phyloP scores from a whole-genome alignment of 164 flowering plant genomes.

The Liquidambar formosana region DNA sequence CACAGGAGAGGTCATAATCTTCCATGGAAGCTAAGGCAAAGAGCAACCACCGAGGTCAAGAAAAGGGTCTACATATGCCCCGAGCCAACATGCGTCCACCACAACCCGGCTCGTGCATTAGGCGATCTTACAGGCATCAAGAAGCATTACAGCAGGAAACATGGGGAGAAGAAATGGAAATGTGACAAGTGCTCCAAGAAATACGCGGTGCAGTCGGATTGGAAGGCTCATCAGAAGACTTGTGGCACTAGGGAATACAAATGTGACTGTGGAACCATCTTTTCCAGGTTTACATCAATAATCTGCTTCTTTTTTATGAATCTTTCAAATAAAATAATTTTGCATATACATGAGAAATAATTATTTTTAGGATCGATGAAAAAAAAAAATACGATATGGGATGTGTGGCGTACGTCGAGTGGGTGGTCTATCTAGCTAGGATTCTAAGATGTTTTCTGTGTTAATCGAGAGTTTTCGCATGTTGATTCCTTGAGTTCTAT shows the following conservation, averaged over 20 bases:
- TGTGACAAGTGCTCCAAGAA: conserved; percentile 74
- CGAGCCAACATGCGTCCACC: conserved; percentile 64
- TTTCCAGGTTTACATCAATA: conserved; percentile 48
- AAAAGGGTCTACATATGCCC: conserved; percentile 75
- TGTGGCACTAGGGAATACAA: conserved; percentile 71
- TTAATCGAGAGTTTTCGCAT: neutral
- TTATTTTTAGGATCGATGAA: too few species aligned
- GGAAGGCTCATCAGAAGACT: conserved; percentile 77
- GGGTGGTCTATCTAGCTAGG: neutral
- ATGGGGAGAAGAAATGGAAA: conserved; percentile 82
- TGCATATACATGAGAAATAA: too few species aligned
- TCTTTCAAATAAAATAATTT: too few species aligned
- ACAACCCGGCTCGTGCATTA: conserved; percentile 64
- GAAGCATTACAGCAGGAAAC: conserved; percentile 72
- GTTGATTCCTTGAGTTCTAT: neutral
- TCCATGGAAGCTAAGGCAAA: conserved; percentile 75
- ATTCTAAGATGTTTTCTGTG: neutral
- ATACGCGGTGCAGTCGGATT: conserved; percentile 73
- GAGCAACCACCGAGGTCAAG: conserved; percentile 40
- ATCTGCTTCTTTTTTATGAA: neutral
- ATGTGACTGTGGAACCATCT: conserved; percentile 76
- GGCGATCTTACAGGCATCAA: conserved; percentile 77
- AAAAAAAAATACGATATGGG: too few species aligned
- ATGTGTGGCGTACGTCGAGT: neutral
- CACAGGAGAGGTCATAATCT: conserved; percentile 75